These are phyloP conservation scores for Tetrahymena elliotti DNA, from an alignment of 73 alveolate species.

Conservation along the genomic window DNA sequence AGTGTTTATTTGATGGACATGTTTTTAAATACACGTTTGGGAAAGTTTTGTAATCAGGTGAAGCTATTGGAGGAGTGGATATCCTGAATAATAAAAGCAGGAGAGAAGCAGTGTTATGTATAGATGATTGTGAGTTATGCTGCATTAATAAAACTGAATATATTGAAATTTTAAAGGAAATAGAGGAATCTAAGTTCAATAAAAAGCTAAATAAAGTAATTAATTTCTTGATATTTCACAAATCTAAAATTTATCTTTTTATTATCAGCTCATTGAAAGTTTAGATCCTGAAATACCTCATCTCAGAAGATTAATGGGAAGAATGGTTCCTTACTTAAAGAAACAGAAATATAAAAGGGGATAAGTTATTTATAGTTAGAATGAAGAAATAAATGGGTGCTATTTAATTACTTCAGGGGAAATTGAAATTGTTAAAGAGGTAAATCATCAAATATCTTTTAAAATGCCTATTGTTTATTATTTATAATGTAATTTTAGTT, in stretches of 20 bases:
- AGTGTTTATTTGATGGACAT: background rate
- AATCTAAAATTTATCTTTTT: background rate
- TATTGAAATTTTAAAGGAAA: background rate
- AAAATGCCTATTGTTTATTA: too few species aligned
- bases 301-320: background rate
- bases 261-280: background rate
- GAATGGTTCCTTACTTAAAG: background rate
- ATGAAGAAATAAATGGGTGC: background rate
- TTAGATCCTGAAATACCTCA: background rate
- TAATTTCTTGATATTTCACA: background rate
- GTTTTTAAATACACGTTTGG: background rate
- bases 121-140: background rate
- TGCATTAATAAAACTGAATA: background rate
- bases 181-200: background rate
- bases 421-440: background rate
- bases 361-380: background rate
- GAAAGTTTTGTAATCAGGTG: background rate
- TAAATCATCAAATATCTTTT: background rate
- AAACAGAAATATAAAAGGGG: background rate
- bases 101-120: background rate
- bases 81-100: background rate
- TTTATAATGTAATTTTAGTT: background rate
- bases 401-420: background rate
- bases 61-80: background rate
- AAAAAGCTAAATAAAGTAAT: background rate